Conservation (phyloP, 257 asterid genomes). For the Fraxinus anomala region DNA sequence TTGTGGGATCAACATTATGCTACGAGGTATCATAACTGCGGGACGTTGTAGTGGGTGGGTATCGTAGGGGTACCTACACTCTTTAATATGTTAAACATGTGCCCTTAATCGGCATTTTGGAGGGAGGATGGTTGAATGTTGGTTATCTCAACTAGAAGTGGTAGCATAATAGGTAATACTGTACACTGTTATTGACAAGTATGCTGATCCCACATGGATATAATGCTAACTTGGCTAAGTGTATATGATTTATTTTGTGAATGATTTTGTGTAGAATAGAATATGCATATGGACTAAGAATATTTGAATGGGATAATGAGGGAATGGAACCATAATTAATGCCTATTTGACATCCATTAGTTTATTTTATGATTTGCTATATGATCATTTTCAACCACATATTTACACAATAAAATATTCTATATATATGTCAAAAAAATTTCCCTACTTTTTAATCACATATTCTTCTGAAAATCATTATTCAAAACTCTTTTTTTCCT, state of each 20-base stretch:
- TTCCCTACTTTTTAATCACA: too few species aligned
- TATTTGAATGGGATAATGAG: not conserved
- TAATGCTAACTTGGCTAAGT: not conserved
- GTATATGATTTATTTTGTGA: not conserved
- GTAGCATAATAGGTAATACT: not conserved
- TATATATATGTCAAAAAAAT: too few species aligned
- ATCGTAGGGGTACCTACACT: not conserved
- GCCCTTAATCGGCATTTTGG: not conserved
- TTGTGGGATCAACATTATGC: not conserved
- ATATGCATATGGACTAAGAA: not conserved
- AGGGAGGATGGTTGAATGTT: not conserved
- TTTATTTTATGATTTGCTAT: too few species aligned
- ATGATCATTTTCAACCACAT: too few species aligned
- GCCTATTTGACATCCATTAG: too few species aligned
- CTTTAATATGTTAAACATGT: not conserved
- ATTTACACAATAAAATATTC: too few species aligned
- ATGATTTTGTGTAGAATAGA: slow-evolving; percentile 1
- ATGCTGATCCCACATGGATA: not conserved
- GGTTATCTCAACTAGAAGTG: not conserved
- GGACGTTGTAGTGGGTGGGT: not conserved
- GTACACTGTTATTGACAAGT: not conserved
- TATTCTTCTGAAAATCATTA: too few species aligned
- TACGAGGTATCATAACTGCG: not conserved
- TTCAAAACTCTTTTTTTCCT: too few species aligned
- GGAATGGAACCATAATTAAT: not conserved